A percentile compares a stretch with the other conserved stretches of the same genome.
phyloP scores from a whole-genome alignment of 2,329 filamentous ascomycete genomes.

The Xylariaceae sp. region DNA sequence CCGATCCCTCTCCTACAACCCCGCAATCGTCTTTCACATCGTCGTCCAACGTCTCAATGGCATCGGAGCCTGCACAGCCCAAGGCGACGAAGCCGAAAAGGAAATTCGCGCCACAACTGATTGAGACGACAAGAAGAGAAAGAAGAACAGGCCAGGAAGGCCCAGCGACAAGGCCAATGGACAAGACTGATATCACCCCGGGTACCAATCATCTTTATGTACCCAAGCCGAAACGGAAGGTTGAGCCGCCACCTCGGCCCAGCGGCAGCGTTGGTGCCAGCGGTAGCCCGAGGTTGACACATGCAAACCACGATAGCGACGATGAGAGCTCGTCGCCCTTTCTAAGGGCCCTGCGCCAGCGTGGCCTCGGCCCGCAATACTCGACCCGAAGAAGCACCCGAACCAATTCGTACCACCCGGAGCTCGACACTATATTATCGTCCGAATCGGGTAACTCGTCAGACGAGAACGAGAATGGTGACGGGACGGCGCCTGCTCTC shows the following conservation, averaged over 20 bases:
- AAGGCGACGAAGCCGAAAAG: conserved; percentile 36
- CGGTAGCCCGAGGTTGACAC: background rate
- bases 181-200: conserved; percentile 71
- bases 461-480: conserved; percentile 23
- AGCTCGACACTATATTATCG: conserved; percentile 41
- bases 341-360: conserved; percentile 38
- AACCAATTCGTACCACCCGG: conserved; percentile 40
- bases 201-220: conserved; percentile 61
- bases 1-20: conserved; percentile 51
- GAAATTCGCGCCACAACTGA: conserved; percentile 73
- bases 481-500: conserved; percentile 14
- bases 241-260: conserved; percentile 17
- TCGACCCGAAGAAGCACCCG: conserved; percentile 40
- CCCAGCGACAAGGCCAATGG: conserved; percentile 60
- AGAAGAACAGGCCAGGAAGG: conserved; percentile 64
- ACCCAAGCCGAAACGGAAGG: conserved; percentile 40
- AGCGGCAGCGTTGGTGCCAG: conserved; percentile 19
- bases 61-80: background rate
- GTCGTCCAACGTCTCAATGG: conserved; percentile 11
- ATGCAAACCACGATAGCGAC: conserved; percentile 24
- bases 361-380: conserved; percentile 39
- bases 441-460: conserved; percentile 45
- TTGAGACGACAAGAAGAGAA: conserved; percentile 74
- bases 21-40: conserved; percentile 38
- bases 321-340: conserved; percentile 35